These are phyloP conservation scores for Pouteria campechiana DNA, from an alignment of 179 eudicot species.

Conservation along the genomic window DNA sequence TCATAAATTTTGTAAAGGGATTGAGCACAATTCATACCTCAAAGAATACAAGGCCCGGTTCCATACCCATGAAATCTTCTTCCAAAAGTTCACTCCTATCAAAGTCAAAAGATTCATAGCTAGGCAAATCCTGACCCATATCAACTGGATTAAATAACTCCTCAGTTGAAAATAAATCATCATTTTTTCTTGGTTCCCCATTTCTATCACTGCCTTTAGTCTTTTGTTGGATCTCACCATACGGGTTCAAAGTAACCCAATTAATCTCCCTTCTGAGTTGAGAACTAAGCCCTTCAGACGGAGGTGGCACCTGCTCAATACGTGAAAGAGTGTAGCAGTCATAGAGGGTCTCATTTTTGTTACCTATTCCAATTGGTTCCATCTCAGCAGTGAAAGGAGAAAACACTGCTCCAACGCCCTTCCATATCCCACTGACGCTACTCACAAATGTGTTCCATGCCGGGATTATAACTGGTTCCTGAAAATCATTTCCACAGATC, in stretches of 20 bases:
- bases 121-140: conserved; percentile 40
- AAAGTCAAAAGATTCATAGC: conserved; percentile 74
- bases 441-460: conserved; percentile 90
- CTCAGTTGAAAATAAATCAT: conserved; percentile 10
- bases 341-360: conserved; percentile 54
- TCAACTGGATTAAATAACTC: conserved; percentile 12
- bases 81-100: conserved; percentile 83
- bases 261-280: conserved; percentile 55
- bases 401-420: conserved; percentile 96
- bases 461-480: conserved; percentile 96
- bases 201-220: conserved; percentile 11
- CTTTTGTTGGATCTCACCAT: conserved; percentile 48
- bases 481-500: too few relatives aligned
- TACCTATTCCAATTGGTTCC: conserved; percentile 89
- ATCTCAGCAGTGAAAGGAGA: conserved; percentile 94
- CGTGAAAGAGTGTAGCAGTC: conserved; percentile 82
- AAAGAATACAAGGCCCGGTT: conserved; percentile 93
- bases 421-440: conserved; percentile 99
- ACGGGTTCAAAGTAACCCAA: conserved; percentile 86
- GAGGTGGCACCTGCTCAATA: conserved; percentile 35
- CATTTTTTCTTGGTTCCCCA: conserved; percentile 14
- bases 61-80: conserved; percentile 86
- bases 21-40: conserved; percentile 46
- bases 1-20: too few relatives aligned
- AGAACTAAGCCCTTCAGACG: conserved; percentile 30